Evolutionary conservation across 2,329 filamentous ascomycete genomes (phyloP), one percentile per base, ranked within the genome.

Genomic region (Coniochaeta prunicola): DNA sequence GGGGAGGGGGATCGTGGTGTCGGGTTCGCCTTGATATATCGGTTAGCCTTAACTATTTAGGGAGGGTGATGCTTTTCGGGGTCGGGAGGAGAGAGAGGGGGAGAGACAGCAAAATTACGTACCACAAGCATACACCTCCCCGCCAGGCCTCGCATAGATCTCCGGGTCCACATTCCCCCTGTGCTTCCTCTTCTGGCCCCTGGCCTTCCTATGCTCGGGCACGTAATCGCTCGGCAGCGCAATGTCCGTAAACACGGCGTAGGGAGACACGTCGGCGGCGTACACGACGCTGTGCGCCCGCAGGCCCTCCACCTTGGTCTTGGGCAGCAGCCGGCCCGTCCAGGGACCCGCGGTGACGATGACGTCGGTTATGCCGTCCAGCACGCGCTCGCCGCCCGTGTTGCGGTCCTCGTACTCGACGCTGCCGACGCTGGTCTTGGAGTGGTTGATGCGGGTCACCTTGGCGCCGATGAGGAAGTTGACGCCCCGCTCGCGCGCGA

Each of bases 61-160:
- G n/a, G n/a, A n/a, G n/a, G n/a, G n/a, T n/a, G n/a, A n/a, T n/a
- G n/a, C n/a, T n/a, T n/a, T n/a, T n/a, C n/a, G n/a, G n/a, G n/a
- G n/a, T n/a, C n/a, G n/a, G n/a, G 33, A 15, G 33, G 33, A 3
- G 33, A 36, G 6, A 8, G 33, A n/a, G 56, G 55, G 19, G 40
- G 50, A 13, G n/a, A n/a, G n/a, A n/a, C n/a, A n/a, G 45, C 7
- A 50, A 30, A 56, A 56, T 28, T 36, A 69, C 76, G 58, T 67
- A 81, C 92, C 94, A 69, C 94, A 99, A 0, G 91, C 92, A 71
- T 99, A 99, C 12, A 96, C 88, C 70, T 96, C 92, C 58, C 89
- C 84, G 70, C 91, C 89, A 0, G 92, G 92, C 4, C 94, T 83
- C 0, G 94, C 90, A 70, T 99, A 99, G 62, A 97, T 94, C 72